A percentile compares a stretch with the other conserved stretches of the same genome.
phyloP scores from a whole-genome alignment of 2,329 filamentous ascomycete genomes.

The Diaporthe longicolla region DNA sequence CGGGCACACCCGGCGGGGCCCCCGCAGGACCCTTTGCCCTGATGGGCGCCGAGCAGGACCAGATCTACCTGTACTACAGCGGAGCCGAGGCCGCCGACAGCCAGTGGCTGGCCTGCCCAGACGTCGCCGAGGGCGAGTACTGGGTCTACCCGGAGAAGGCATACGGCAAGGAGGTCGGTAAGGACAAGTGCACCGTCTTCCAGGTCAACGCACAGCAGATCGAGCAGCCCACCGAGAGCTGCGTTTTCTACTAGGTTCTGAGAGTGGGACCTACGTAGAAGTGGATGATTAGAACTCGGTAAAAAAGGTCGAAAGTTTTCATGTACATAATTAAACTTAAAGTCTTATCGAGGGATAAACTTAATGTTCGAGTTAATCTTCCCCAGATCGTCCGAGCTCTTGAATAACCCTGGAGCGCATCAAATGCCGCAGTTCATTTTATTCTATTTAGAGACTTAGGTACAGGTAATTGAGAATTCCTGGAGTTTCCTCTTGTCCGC shows the following conservation, averaged over 20 bases:
- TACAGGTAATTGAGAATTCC: not conserved
- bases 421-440: not conserved
- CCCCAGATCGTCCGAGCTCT: not conserved
- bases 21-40: constrained; percentile 2
- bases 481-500: not conserved
- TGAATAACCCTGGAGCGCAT: not conserved
- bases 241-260: not conserved
- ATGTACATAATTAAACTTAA: constrained; percentile 9
- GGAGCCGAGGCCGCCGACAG: constrained; percentile 9
- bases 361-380: constrained; percentile 4
- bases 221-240: constrained; percentile 17
- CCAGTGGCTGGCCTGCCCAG: constrained; percentile 27
- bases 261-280: not conserved
- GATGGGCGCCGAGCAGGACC: constrained; percentile 23
- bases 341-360: constrained; percentile 1
- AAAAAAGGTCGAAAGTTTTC: not conserved
- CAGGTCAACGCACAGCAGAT: not conserved
- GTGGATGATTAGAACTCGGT: not conserved
- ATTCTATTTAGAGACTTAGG: not conserved
- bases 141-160: constrained; percentile 28
- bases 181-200: constrained; percentile 24
- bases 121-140: constrained; percentile 1
- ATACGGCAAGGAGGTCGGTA: constrained; percentile 8
- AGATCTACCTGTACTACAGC: constrained; percentile 33
- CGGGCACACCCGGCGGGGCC: not conserved